Percentiles rank a stretch among this genome's conserved stretches.
Conservation (phyloP, 2,329 filamentous ascomycete genomes). For the Coniochaeta sp. region DNA sequence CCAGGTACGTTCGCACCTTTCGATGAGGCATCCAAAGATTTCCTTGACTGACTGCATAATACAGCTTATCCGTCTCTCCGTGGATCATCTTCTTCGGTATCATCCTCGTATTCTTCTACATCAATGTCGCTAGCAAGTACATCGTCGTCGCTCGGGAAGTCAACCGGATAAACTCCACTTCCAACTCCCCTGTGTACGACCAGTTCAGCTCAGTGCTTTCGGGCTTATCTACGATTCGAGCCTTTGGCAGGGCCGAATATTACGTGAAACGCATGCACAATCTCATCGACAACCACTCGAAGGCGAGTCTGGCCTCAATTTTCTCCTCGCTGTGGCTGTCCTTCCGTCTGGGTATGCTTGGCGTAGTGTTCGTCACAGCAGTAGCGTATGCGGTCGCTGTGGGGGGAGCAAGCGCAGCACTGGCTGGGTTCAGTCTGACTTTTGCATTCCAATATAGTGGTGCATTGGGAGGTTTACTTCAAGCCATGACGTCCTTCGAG, state of each 20-base stretch:
- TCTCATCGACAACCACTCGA: constrained; percentile 23
- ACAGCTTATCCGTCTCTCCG: constrained; percentile 22
- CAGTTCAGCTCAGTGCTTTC: constrained; percentile 30
- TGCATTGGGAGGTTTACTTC: constrained; percentile 24
- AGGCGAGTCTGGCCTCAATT: constrained; percentile 22
- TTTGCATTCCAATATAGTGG: constrained; percentile 30
- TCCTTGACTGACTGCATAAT: background rate
- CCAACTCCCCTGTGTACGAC: constrained; percentile 33
- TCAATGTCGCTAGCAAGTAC: constrained; percentile 24
- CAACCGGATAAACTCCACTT: constrained; percentile 32
- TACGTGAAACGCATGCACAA: constrained; percentile 27
- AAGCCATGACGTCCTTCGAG: constrained; percentile 28
- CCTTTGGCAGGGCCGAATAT: constrained; percentile 25
- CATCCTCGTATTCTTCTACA: constrained; percentile 24
- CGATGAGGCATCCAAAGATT: constrained; percentile 22
- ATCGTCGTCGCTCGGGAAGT: constrained; percentile 28
- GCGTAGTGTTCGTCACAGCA: constrained; percentile 26
- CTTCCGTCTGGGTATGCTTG: constrained; percentile 30
- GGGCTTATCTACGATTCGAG: constrained; percentile 32
- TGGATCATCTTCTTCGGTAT: constrained; percentile 27
- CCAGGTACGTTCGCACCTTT: constrained; percentile 17
- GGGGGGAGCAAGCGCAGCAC: constrained; percentile 26
- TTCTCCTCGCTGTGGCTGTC: constrained; percentile 26
- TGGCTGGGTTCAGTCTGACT: constrained; percentile 31
- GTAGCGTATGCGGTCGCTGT: constrained; percentile 27